phyloP scores from a whole-genome alignment of 768 basidiomycete species.

The Pleurotus giganteus region DNA sequence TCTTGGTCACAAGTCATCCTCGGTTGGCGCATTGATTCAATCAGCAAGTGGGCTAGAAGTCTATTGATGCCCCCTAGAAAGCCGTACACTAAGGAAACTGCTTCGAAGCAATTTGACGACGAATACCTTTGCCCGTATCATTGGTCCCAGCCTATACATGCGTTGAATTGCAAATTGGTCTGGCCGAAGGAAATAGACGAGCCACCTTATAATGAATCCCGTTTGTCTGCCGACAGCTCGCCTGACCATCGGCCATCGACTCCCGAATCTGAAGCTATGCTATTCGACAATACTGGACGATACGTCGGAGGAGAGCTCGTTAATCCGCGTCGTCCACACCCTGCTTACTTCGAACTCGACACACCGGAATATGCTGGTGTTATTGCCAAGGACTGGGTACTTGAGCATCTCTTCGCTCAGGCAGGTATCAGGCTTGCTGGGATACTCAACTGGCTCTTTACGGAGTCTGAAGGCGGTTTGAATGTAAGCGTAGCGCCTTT shows the following conservation, averaged over 20 bases:
- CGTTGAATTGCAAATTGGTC: constrained; percentile 78
- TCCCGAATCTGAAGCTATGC: constrained; percentile 9
- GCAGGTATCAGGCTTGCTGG: constrained; percentile 84
- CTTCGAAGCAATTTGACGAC: constrained; percentile 43
- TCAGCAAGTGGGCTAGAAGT: background rate
- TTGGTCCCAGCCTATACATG: constrained; percentile 74
- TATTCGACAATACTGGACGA: constrained; percentile 14
- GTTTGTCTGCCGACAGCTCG: constrained; percentile 15
- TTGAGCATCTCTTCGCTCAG: constrained; percentile 83
- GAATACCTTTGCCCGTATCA: constrained; percentile 67
- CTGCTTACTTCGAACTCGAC: constrained; percentile 65
- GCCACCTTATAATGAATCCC: constrained; percentile 33
- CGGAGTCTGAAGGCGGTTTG: constrained; percentile 24
- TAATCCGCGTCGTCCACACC: constrained; percentile 8
- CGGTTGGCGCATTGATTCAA: background rate
- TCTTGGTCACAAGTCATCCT: constrained; percentile 17
- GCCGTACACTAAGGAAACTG: constrained; percentile 3
- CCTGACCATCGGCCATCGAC: constrained; percentile 13
- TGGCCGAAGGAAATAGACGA: constrained; percentile 75
- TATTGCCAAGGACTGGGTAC: constrained; percentile 62
- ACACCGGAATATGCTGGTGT: constrained; percentile 76
- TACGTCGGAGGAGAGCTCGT: constrained; percentile 10
- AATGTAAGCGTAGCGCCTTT: background rate
- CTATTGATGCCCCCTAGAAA: background rate
- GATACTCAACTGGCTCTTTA: constrained; percentile 74